A percentile compares a stretch with the other conserved stretches of the same genome.
These are phyloP conservation scores for Pseudogymnoascus verrucosus DNA, from an alignment of 2,329 filamentous ascomycete species.

Conservation along the genomic window DNA sequence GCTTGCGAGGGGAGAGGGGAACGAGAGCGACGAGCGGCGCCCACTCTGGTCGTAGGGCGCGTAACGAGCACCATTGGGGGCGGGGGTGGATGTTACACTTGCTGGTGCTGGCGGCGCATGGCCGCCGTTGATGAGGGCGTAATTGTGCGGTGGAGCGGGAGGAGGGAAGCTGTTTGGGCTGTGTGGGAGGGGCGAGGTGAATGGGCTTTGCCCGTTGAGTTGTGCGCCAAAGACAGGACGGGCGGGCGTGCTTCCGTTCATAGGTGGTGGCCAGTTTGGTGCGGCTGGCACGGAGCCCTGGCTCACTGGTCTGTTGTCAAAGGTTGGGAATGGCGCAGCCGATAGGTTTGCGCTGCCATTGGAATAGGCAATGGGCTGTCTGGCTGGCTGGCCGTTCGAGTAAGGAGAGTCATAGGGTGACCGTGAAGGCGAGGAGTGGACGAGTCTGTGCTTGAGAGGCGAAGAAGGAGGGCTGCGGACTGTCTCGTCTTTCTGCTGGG, in stretches of 20 bases:
- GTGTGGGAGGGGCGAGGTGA: conserved; percentile 26
- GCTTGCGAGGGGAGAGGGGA: conserved; percentile 24
- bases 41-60: conserved; percentile 12
- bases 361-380: conserved; percentile 9
- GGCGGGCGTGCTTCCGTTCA: conserved; percentile 11
- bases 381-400: conserved; percentile 16
- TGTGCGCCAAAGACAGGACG: conserved; percentile 12
- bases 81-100: neutral
- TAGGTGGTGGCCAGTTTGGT: neutral
- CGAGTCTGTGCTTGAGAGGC: neutral
- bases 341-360: neutral
- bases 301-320: neutral
- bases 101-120: conserved; percentile 13
- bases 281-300: neutral
- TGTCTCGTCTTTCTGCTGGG: neutral
- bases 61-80: neutral
- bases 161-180: conserved; percentile 28
- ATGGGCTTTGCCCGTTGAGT: conserved; percentile 22
- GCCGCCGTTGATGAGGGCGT: conserved; percentile 22
- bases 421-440: conserved; percentile 1
- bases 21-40: conserved; percentile 22
- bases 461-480: neutral
- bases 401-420: conserved; percentile 1
- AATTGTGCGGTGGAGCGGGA: conserved; percentile 21
- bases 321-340: neutral